These are phyloP conservation scores for Sclerospora graminicola DNA, from an alignment of 352 stramenopile genomes.

Conservation along the genomic window DNA sequence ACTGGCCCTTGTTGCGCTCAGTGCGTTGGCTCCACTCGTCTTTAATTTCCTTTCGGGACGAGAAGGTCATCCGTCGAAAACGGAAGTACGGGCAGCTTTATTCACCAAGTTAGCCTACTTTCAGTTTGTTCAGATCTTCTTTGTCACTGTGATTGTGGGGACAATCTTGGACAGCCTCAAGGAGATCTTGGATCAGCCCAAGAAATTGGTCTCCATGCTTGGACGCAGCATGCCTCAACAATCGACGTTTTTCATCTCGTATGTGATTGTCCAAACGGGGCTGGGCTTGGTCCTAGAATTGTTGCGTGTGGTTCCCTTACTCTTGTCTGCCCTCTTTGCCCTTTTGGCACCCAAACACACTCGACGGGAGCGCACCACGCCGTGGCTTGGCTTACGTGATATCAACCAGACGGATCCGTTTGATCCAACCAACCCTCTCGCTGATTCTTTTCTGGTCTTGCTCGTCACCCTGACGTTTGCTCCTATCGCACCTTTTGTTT, in stretches of 20 bases:
- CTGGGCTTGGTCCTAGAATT: conserved; percentile 51
- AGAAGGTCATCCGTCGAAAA: conserved; percentile 61
- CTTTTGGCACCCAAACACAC: conserved; percentile 56
- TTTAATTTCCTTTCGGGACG: conserved; percentile 53
- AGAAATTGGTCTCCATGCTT: conserved; percentile 58
- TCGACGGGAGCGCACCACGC: conserved; percentile 34
- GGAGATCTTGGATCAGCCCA: conserved; percentile 61
- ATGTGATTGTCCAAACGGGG: conserved; percentile 61
- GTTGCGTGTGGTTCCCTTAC: conserved; percentile 41
- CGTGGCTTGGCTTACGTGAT: conserved; percentile 45
- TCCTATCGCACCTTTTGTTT: conserved; percentile 64
- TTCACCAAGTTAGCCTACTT: conserved; percentile 79
- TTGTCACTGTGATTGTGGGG: conserved; percentile 66
- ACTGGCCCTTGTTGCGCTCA: conserved; percentile 48
- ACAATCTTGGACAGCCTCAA: conserved; percentile 67
- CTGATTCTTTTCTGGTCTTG: conserved; percentile 57
- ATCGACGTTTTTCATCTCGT: conserved; percentile 81
- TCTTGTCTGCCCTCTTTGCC: conserved; percentile 36
- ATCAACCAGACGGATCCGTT: conserved; percentile 44
- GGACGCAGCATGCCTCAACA: conserved; percentile 67
- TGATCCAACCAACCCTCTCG: conserved; percentile 44
- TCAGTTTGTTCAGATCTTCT: conserved; percentile 78
- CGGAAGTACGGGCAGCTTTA: conserved; percentile 45
- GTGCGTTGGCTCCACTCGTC: conserved; percentile 45
- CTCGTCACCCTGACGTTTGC: conserved; percentile 72